Conservation (phyloP, 2,329 filamentous ascomycete species). For the Colletotrichum sp. region DNA sequence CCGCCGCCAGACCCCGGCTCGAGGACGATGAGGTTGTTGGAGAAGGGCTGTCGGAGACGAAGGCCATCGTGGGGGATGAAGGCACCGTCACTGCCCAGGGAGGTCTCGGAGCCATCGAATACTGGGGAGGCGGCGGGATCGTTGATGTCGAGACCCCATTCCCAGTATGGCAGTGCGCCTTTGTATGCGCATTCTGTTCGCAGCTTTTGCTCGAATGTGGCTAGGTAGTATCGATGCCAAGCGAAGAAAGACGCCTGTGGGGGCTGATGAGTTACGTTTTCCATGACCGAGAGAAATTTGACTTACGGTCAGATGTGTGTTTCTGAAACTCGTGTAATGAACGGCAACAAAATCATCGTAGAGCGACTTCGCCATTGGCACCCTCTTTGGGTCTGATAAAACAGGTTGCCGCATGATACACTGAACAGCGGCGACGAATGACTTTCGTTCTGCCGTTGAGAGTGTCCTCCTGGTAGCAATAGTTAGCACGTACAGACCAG, state of each 20-base stretch:
- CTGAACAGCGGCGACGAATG: slow-evolving; percentile 30
- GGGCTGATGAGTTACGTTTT: no score
- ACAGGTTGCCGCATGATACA: slow-evolving; percentile 29
- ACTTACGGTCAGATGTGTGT: slow-evolving; percentile 16
- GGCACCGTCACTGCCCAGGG: slow-evolving; percentile 43
- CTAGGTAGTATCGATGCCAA: slow-evolving; percentile 22
- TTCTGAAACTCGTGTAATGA: slow-evolving; percentile 14
- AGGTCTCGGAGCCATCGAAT: slow-evolving; percentile 45
- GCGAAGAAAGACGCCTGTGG: slow-evolving; percentile 17
- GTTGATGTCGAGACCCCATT: slow-evolving; percentile 25
- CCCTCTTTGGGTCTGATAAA: not conserved
- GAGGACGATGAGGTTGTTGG: slow-evolving; percentile 30
- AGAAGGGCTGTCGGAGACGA: slow-evolving; percentile 18
- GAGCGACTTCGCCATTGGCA: slow-evolving; percentile 24
- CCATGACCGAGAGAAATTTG: accelerated
- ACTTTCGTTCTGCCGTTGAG: slow-evolving; percentile 22
- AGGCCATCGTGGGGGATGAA: slow-evolving; percentile 29
- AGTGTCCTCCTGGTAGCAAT: slow-evolving; percentile 22
- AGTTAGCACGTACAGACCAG: accelerated
- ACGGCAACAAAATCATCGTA: slow-evolving; percentile 27
- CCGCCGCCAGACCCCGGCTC: slow-evolving; percentile 57
- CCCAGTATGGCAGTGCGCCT: slow-evolving; percentile 24
- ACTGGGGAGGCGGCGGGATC: slow-evolving; percentile 36
- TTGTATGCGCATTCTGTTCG: slow-evolving; percentile 20
- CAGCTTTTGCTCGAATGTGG: slow-evolving; percentile 17